Evolutionary conservation across 345 rosid species (phyloP), one percentile per base, ranked within the genome.

Genomic region (Hirschfeldia incana): DNA sequence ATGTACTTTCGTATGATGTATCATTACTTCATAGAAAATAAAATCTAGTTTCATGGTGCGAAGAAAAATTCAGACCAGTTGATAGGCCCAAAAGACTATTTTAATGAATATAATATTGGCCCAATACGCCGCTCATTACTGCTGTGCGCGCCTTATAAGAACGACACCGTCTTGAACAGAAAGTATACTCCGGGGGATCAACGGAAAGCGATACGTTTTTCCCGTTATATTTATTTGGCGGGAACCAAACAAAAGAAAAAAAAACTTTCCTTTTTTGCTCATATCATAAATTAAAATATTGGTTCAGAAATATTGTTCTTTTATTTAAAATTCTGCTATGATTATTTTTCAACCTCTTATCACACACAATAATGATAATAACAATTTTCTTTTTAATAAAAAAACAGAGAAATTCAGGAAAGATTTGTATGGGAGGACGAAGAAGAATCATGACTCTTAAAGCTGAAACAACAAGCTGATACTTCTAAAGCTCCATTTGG

Each of bases 401-500:
- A 62, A 55, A 70, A 28, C 44, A 70, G 26, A 29, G 42, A 61
- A 28, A 28, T 29, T 36, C 74, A 80, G 58, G 75, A 74, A 64
- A 53, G 75, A 69, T 62, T 29, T 51, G 75, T 79, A 62, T 74
- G 60, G 64, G 75, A 42, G 73, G 77, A 65, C 68, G 82, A 72
- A 21, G 82, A 69, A 80, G 76, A 75, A 75, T 75, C 55, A 42
- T 8, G 79, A 42, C 73, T 65, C 79, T 80, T 63, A 39, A 42
- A 64, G 72, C 76, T 75, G 80, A 80, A 80, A 75, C 79, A 80
- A 75, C n/a, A 75, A 75, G 76, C 68, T 65, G 83, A 55, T 68
- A 75, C 79, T 51, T 80, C 83, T 69, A 80, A 70, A 75, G 70
- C 79, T 34, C 83, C 83, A 64, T 75, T 75, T 4, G 83, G 80